Conservation (phyloP, 192 early-diverging fungal genomes). For the Coemansia sp. region DNA sequence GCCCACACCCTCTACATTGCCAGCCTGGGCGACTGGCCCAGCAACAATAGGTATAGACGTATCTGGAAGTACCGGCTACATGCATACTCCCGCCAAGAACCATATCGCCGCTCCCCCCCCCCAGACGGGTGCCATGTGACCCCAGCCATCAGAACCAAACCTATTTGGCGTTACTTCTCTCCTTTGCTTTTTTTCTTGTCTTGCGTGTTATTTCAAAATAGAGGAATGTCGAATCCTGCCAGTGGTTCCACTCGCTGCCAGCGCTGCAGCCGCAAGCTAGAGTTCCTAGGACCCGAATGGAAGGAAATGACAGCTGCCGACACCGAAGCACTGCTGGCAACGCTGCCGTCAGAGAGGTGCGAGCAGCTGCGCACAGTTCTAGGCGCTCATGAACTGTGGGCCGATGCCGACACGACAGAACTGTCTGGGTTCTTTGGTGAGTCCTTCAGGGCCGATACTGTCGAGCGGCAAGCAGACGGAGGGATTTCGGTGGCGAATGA, state of each 20-base stretch:
- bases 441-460: slow-evolving; percentile 27
- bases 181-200: not conserved
- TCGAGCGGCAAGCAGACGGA: slow-evolving; percentile 5
- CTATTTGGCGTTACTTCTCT: not conserved
- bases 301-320: not conserved
- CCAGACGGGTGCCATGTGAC: too few relatives aligned
- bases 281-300: slow-evolving; percentile 16
- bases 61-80: too few relatives aligned
- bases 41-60: too few relatives aligned
- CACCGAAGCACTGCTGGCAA: slow-evolving; percentile 12
- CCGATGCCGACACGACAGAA: slow-evolving; percentile 4
- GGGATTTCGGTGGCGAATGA: not conserved
- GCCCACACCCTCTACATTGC: too few relatives aligned
- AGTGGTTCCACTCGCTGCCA: too few relatives aligned
- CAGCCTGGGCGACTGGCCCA: too few relatives aligned
- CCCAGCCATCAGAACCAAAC: not conserved
- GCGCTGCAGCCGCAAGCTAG: slow-evolving; percentile 21
- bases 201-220: too few relatives aligned
- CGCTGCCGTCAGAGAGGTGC: slow-evolving; percentile 19
- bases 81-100: too few relatives aligned
- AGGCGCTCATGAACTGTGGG: not conserved
- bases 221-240: too few relatives aligned
- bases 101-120: too few relatives aligned
- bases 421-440: slow-evolving; percentile 27
- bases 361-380: slow-evolving; percentile 7